Evolutionary conservation across 1,139 yeast genomes (phyloP), one percentile per base, ranked within the genome.

Genomic region (Debaryomycetaceae sp.): DNA sequence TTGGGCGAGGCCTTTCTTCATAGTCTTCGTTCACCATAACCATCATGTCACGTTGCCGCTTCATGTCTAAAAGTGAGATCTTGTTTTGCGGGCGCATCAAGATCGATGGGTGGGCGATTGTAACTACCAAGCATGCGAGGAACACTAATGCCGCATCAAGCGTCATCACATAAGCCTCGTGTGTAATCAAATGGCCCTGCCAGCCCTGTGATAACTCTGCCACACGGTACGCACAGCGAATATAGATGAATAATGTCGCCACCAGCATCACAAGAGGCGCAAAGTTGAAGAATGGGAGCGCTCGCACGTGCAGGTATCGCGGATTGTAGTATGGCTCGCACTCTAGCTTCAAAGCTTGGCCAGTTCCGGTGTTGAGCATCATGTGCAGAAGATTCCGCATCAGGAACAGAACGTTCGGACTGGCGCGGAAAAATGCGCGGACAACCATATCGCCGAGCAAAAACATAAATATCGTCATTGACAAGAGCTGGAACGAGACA

Each of bases 401-500:
- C 28, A 39, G 34, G 26, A 38, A 43, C 26, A 20, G 30, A 15
- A 44, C 39, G 3, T 35, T 29, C 4, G 41, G 36, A 19, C 34
- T 33, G 12, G 47, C 42, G 28, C 29, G 34, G 40, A 57, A 57
- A 33, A 38, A 49, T 5, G 47, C 35, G 22, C 53, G 37, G 37
- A 38, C 27, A 22, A 55, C 38, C 34, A 57, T 58, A 29, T 51
- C 53, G 27, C 47, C 39, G 35, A 54, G 40, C 14, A 58, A 42
- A 15, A 30, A 16, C 5, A 57, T 29, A 33, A 58, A 60, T 3
- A 58, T 36, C 4, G 59, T 32, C 65, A 59, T 60, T 12, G 62
- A 51, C 2, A 49, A 29, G 10, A 58, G 62, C 43, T 61, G 66
- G 35, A 58, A 55, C 5, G 47, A 58, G 19, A 60, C 56, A 13